Base-by-base conservation (phyloP, 1,284 basidiomycete species). In the Puccinia triticina region DNA sequence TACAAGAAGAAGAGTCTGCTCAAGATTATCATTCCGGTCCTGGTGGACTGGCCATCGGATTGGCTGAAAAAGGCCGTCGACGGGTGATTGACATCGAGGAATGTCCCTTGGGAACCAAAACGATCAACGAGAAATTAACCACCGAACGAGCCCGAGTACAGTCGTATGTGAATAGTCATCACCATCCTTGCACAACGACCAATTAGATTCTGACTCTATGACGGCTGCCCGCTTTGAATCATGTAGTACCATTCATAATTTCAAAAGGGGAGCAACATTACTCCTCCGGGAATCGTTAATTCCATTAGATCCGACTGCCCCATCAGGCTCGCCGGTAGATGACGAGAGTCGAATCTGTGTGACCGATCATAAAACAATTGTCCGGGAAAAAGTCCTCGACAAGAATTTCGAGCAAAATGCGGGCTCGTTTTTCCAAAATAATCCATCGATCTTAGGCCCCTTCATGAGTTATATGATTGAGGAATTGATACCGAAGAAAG, bases 341-440 rank as follows among this genome's bases (percentile, higher is more conserved):
- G 90, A 91, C 32, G 88, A 89, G 50, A 43, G 5, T 40, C 93
- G 94, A 85, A 86, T 94, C 79, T 94, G 93, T 85, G 89, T 97
- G 83, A 94, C 94, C 0, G 90, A 95, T 86, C 94, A 94, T 87
- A 92, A 93, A 84, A 91, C 89, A 4, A 91, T 90, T 3, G 92
- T 97, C 4, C 92, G 94, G 82, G 96, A 98, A 87, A 91, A 91
- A 66, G 94, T 98, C 21, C 94, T 93, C 3, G 88, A 90, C 80
- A 92, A 90, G 87, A 88, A 92, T 72, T 98, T 99, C 87, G 92
- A 96, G 85, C 98, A 96, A 87, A 91, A 91, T 16, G 95, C 93
- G 0, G 92, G 92, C 61, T 92, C 92, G 5, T 98, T 98, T 89
- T 98, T 98, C 90, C 96, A 99, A 87, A 98, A 98, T 89, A 99